Conservation (phyloP, 495 filamentous ascomycete genomes). For the Jackrogersella multiformis region DNA sequence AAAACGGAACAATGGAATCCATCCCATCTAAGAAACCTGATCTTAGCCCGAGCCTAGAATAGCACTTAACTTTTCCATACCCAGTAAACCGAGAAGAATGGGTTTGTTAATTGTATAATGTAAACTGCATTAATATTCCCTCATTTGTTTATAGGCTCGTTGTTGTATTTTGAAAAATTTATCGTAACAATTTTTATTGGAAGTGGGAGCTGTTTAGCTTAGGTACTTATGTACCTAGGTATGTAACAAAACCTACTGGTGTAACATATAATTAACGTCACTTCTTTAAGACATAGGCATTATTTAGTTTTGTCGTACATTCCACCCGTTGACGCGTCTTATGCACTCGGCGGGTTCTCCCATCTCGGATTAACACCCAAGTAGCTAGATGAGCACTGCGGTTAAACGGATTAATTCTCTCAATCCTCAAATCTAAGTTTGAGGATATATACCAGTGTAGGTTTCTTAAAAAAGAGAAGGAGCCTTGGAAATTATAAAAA, state of each 20-base stretch:
- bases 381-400: constrained; percentile 16
- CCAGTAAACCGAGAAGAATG: constrained; percentile 18
- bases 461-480: too few relatives aligned
- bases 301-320: constrained; percentile 5
- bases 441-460: too few relatives aligned
- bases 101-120: background rate
- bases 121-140: background rate
- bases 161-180: too few relatives aligned
- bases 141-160: background rate
- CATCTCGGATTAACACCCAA: constrained; percentile 23
- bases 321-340: constrained; percentile 4
- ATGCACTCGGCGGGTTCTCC: constrained; percentile 5
- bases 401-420: constrained; percentile 20
- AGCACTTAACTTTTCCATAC: constrained; percentile 10
- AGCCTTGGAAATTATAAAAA: too few relatives aligned
- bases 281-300: constrained; percentile 13
- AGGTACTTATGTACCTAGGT: too few relatives aligned
- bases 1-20: background rate
- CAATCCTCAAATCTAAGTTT: background rate
- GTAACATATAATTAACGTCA: background rate
- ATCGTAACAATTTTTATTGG: too few relatives aligned
- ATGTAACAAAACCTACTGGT: too few relatives aligned
- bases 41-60: constrained; percentile 3
- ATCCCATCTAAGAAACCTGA: constrained; percentile 4
- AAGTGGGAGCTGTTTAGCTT: too few relatives aligned